Base-by-base conservation (phyloP, 2,329 filamentous ascomycete genomes). In the Neurospora sp. region DNA sequence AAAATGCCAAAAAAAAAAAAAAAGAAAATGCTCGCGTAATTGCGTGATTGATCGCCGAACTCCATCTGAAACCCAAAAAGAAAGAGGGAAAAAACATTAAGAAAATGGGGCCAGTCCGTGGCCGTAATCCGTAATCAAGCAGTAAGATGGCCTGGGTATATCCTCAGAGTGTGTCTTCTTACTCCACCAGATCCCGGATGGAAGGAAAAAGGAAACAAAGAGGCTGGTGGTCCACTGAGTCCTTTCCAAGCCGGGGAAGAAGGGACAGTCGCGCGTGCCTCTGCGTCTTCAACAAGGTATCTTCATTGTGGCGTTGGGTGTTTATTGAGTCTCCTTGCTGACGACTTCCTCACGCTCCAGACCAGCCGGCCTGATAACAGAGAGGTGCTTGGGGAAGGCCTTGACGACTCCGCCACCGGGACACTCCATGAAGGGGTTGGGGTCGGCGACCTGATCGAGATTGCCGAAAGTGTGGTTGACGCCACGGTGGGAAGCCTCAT, bases 401-500 rank as follows among this genome's bases (percentile, higher is more conserved):
- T 89, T 85, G 79, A 62, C 52, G 28, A 62, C 8, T 17, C 52
- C 52, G 1, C 52, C 28, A 36, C 52, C 52, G 8, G 52, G 52
- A 13, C 23, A 62, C 28, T 90, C 91, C 66, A 92, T 90, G 77
- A 95, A 98, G 1, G 96, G 95, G 77, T 99, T 98, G 2, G 94
- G 93, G 77, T 99, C 96, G 36, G 89, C 84, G 68, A 87, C 88
- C 78, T 96, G 93, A 75, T 97, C 84, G 71, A 98, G 84, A 78
- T 98, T 98, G 62, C 91, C 90, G 36, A 99, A 82, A 0, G 96
- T 98, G 79, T 98, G 96, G 81, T 98, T 97, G 75, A 98, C 95
- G 78, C 97, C 96, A 38, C 95, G 86, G 77, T 97, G 93, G 78
- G 92, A 92, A 9, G 92, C 92, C 80, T 97, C 93, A 77, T 80